Percentiles rank a stretch among this genome's conserved stretches.
Conservation (phyloP, 2,329 filamentous ascomycete genomes). For the Tolypocladium ophioglossoides region DNA sequence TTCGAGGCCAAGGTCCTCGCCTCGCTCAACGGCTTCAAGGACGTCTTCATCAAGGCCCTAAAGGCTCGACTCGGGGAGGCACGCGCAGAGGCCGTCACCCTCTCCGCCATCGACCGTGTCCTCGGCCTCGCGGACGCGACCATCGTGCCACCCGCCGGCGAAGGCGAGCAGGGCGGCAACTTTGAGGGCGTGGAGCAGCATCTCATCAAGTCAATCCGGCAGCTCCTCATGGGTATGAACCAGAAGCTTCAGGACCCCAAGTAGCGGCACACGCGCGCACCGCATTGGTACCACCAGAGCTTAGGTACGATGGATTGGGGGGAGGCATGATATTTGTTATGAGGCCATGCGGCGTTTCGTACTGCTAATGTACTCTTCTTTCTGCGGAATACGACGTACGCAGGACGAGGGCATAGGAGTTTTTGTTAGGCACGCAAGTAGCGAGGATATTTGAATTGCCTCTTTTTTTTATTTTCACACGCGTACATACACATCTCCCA, state of each 20-base stretch:
- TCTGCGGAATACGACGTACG: neutral
- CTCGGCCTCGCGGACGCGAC: conserved; percentile 35
- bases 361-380: neutral
- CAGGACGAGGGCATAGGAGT: neutral
- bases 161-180: conserved; percentile 20
- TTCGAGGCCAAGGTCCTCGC: conserved; percentile 30
- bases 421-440: neutral
- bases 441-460: neutral
- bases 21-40: conserved; percentile 34
- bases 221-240: conserved; percentile 28
- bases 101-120: conserved; percentile 40
- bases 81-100: conserved; percentile 33
- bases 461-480: neutral
- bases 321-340: neutral
- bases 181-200: conserved; percentile 30
- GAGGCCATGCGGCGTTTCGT: neutral
- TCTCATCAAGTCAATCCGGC: conserved; percentile 28
- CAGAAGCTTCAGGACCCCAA: conserved; percentile 21
- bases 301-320: neutral
- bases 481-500: neutral
- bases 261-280: neutral
- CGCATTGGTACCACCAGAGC: neutral
- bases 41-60: conserved; percentile 31
- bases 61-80: conserved; percentile 27
- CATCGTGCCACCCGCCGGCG: conserved; percentile 22